Evolutionary conservation across 768 basidiomycete genomes (phyloP), one percentile per base, ranked within the genome.

Genomic region (Tricholoma bakamatsutake): DNA sequence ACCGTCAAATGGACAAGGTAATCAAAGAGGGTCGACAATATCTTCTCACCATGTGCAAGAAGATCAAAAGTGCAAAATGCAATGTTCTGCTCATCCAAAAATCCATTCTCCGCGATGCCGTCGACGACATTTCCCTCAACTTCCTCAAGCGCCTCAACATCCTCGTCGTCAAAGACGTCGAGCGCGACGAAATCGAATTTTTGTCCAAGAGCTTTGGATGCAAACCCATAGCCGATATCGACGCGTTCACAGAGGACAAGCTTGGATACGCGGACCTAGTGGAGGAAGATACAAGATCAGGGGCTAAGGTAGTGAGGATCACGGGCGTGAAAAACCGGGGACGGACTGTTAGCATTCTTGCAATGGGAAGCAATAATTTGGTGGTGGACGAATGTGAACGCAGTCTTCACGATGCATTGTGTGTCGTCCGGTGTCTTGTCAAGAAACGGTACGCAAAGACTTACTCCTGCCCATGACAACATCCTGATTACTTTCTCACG

Each of bases 1-100:
- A 99, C 75, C 88, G 97, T 15, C 97, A 98, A 70, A 98, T 99
- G 96, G 97, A 98, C 80, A 97, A 98, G 71, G 94, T 98, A 57
- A 88, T 99, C 73, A 98, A 99, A 73, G 97, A 99, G 72, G 96
- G 96, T 56, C 89, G 97, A 46, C 92, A 95, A 71, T 98, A 99
- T 71, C 82, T 99, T 56, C 85, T 99, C 65, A 98, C 94, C 69
- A 83, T 98, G 53, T 96, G 93, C 85, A 98, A 98, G 74, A 95
- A 94, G 73, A 98, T 99, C 74, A 99, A 98, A 72, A 98, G 97
- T 74, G 87, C 94, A n/a, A 95, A 95, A 62, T 98, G 97, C 81
- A 99, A 98, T 65, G 97, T 98, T 50, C 85, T 99, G 49, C 82
- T 99, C 46, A 97, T 99, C 67, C 97, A 99, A 79, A 99, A 99